These are phyloP conservation scores for Botrytis byssoidea DNA, from an alignment of 2,329 filamentous ascomycete genomes.

Conservation along the genomic window DNA sequence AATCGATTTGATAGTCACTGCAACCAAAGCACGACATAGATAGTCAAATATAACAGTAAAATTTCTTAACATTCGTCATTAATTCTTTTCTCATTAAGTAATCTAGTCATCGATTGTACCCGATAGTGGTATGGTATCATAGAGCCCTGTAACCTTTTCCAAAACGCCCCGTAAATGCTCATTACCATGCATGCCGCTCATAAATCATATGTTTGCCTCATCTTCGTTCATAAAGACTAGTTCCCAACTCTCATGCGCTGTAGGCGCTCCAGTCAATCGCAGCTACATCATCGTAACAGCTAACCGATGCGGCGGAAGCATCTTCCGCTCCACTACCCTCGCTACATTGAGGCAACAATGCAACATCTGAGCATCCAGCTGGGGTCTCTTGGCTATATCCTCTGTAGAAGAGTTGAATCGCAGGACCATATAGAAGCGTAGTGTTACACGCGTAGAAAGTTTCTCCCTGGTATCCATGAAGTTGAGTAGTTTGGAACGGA, in stretches of 20 bases:
- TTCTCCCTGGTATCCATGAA: constrained; percentile 34
- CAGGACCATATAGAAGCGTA: constrained; percentile 44
- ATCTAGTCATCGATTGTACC: constrained; percentile 14
- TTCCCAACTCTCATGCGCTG: not conserved
- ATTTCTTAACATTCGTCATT: not conserved
- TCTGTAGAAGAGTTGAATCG: constrained; percentile 42
- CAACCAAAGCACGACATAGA: not conserved
- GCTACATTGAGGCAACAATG: constrained; percentile 47
- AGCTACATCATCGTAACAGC: constrained; percentile 46
- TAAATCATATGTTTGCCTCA: not conserved
- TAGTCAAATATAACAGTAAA: not conserved
- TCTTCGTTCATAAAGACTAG: not conserved
- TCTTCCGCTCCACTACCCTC: constrained; percentile 43
- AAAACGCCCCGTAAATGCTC: not conserved
- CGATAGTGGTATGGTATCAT: constrained; percentile 13
- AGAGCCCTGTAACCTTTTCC: not conserved
- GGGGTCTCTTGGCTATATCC: constrained; percentile 42
- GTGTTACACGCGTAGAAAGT: constrained; percentile 47
- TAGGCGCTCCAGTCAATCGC: constrained; percentile 43
- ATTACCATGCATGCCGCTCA: not conserved
- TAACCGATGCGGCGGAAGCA: constrained; percentile 41
- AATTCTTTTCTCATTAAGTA: not conserved
- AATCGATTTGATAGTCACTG: not conserved
- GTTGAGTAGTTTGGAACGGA: constrained; percentile 40
- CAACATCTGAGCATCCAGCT: constrained; percentile 45